Percentiles rank a stretch among this genome's conserved stretches.
phyloP scores from a whole-genome alignment of 371 early-diverging fungal species.

The Spiromyces aspiralis region DNA sequence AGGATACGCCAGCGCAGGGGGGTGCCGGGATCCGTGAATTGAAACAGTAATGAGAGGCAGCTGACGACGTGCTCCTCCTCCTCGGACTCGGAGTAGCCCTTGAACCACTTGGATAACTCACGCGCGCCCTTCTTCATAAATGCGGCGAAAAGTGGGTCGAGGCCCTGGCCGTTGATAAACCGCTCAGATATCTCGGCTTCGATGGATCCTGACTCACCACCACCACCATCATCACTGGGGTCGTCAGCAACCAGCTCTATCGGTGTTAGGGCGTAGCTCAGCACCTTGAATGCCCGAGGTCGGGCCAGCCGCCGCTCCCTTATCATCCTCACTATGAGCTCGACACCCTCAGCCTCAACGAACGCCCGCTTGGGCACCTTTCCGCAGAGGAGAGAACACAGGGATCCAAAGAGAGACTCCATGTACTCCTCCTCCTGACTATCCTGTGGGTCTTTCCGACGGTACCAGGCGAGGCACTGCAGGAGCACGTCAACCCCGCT shows the following conservation, averaged over 20 bases:
- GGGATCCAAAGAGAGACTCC: conserved; percentile 71
- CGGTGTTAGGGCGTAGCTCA: neutral
- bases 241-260: too few relatives aligned
- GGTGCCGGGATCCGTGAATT: neutral
- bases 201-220: neutral
- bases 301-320: conserved; percentile 32
- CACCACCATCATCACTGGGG: neutral
- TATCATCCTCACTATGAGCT: conserved; percentile 78
- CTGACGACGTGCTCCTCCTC: neutral
- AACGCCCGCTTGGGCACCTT: conserved; percentile 42
- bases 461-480: conserved; percentile 33
- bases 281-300: neutral
- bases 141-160: neutral
- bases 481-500: conserved; percentile 59
- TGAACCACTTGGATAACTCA: neutral
- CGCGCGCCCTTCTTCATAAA: neutral
- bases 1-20: neutral
- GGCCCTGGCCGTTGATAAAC: neutral
- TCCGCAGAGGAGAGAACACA: conserved; percentile 35
- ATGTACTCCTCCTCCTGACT: conserved; percentile 75
- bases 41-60: neutral
- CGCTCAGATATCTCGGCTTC: neutral
- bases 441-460: conserved; percentile 49
- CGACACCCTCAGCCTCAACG: conserved; percentile 70
- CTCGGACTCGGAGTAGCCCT: neutral